These are phyloP conservation scores for Eucalyptus globulus DNA, from an alignment of 345 rosid species.

Conservation along the genomic window DNA sequence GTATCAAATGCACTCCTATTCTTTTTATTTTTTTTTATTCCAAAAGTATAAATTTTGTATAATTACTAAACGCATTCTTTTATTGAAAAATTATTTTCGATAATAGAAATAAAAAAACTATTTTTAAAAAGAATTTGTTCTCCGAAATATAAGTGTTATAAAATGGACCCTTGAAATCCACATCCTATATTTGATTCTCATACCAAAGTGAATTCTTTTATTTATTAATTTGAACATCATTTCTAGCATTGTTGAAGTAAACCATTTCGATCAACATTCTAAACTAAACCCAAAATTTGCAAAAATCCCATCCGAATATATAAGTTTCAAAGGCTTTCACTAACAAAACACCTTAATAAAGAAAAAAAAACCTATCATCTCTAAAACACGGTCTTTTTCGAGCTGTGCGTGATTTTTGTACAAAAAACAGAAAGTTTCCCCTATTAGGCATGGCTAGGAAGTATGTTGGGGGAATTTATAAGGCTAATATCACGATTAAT, in stretches of 20 bases:
- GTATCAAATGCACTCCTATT: accelerated
- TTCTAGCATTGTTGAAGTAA: neutral
- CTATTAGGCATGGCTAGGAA: neutral
- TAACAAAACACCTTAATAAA: neutral
- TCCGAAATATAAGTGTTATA: accelerated
- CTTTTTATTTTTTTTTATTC: accelerated
- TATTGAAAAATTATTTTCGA: accelerated
- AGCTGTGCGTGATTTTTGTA: accelerated
- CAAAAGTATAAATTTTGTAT: accelerated
- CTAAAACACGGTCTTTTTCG: neutral
- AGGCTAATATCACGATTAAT: too few relatives aligned
- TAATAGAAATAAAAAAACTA: accelerated
- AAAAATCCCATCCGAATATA: neutral
- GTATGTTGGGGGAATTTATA: neutral
- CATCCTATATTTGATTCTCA: neutral
- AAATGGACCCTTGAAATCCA: neutral
- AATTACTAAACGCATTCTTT: accelerated
- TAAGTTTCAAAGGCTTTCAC: neutral
- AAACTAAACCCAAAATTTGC: neutral
- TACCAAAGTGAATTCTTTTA: neutral
- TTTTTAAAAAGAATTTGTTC: accelerated
- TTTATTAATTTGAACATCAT: neutral
- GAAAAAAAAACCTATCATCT: neutral
- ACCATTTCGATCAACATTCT: neutral
- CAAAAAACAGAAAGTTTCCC: neutral